Conservation (phyloP, 371 early-diverging fungal species). For the Mortierella sp. region DNA sequence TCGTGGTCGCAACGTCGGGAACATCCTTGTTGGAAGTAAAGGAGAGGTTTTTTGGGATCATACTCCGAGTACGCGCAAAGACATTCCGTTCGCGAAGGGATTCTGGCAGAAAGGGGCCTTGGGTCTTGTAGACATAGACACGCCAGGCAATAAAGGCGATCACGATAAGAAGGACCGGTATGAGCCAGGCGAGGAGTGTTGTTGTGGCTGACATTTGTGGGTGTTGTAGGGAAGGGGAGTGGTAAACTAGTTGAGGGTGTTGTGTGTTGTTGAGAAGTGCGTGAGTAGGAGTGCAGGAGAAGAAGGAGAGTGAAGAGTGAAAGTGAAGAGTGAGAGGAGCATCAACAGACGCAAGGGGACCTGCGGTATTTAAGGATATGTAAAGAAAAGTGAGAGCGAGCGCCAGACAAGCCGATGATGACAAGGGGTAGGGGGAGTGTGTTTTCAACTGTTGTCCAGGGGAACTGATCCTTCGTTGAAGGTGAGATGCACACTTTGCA, state of each 20-base stretch:
- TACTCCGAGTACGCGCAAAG: conserved; percentile 44
- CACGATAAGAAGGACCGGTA: conserved; percentile 33
- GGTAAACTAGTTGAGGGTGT: background rate
- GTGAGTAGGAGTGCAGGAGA: background rate
- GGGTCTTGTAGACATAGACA: conserved; percentile 36
- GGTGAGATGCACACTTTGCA: too few relatives aligned
- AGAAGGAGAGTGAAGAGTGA: background rate
- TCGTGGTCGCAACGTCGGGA: background rate
- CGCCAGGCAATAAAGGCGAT: conserved; percentile 33
- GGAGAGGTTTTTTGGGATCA: conserved; percentile 30
- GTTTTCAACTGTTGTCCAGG: background rate
- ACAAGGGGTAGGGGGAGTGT: background rate
- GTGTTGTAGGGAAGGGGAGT: background rate
- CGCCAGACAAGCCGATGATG: background rate
- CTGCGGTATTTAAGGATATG: background rate
- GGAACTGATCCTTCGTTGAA: background rate
- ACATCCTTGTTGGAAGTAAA: conserved; percentile 19
- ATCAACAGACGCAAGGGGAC: background rate
- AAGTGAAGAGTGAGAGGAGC: background rate
- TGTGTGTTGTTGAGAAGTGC: background rate
- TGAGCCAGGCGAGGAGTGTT: conserved; percentile 38
- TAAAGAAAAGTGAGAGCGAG: background rate
- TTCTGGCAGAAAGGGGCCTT: conserved; percentile 32
- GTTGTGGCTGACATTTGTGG: conserved; percentile 32
- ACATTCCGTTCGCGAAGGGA: conserved; percentile 38